These are phyloP conservation scores for Tulasnella sp. DNA, from an alignment of 768 basidiomycete species.

Conservation along the genomic window DNA sequence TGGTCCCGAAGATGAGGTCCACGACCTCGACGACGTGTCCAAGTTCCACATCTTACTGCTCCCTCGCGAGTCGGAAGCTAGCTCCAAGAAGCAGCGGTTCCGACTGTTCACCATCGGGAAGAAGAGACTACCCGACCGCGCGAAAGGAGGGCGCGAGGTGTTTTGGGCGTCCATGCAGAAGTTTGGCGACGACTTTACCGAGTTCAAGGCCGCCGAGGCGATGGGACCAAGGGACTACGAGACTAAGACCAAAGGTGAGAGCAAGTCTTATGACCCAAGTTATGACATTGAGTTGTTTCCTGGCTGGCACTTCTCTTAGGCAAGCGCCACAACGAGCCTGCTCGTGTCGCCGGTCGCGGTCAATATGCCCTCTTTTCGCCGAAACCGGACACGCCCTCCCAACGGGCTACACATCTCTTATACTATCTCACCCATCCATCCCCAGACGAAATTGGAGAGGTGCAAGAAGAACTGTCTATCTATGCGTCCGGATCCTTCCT, in stretches of 20 bases:
- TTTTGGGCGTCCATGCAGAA: slow-evolving; percentile 22
- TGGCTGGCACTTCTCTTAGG: neutral
- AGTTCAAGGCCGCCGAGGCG: slow-evolving; percentile 13
- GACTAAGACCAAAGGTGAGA: slow-evolving; percentile 17
- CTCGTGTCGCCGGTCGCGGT: slow-evolving; percentile 20
- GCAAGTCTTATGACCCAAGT: neutral
- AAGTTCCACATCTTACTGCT: slow-evolving; percentile 26
- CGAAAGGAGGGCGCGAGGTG: slow-evolving; percentile 22
- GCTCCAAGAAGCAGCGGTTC: neutral
- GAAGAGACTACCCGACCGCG: slow-evolving; percentile 19
- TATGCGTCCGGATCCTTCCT: slow-evolving; percentile 23
- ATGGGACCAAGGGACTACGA: slow-evolving; percentile 11
- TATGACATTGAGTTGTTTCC: neutral
- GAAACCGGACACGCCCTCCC: slow-evolving; percentile 20
- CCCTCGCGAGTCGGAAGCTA: neutral
- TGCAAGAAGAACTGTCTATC: slow-evolving; percentile 19
- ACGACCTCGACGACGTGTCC: slow-evolving; percentile 21
- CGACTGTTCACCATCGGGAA: slow-evolving; percentile 22
- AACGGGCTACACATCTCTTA: slow-evolving; percentile 16
- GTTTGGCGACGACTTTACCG: slow-evolving; percentile 15
- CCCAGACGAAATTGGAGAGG: slow-evolving; percentile 8
- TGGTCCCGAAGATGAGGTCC: neutral
- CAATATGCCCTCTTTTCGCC: slow-evolving; percentile 27
- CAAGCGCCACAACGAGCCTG: slow-evolving; percentile 17
- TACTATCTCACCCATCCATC: slow-evolving; percentile 23